These are phyloP conservation scores for Apiotrichum domesticum DNA, from an alignment of 1,284 basidiomycete species.

Conservation along the genomic window DNA sequence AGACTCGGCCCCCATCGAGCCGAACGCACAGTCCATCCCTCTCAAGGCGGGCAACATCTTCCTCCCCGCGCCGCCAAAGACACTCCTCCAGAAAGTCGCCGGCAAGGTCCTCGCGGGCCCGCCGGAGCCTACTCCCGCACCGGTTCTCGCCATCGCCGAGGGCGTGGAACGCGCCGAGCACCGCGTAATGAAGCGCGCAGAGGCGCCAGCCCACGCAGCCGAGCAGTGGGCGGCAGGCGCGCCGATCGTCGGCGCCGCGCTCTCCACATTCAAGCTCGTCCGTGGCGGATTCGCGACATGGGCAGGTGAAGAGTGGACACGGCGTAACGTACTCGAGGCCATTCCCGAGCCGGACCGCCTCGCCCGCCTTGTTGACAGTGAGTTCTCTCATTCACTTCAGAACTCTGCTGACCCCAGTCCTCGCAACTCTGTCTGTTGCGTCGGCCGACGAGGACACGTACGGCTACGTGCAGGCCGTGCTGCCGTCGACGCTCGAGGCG, in stretches of 20 bases:
- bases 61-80: constrained; percentile 25
- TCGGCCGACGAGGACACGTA: constrained; percentile 40
- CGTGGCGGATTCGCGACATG: constrained; percentile 16
- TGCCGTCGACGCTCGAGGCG: constrained; percentile 39
- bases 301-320: constrained; percentile 33
- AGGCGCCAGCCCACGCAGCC: constrained; percentile 6
- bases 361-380: constrained; percentile 35
- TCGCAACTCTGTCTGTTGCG: constrained; percentile 29
- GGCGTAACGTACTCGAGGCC: constrained; percentile 16
- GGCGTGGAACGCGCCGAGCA: constrained; percentile 12
- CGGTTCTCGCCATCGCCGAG: constrained; percentile 9
- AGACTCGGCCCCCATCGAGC: constrained; percentile 2
- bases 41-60: constrained; percentile 39
- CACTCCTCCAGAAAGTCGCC: constrained; percentile 17
- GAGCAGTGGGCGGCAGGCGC: constrained; percentile 11
- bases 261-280: constrained; percentile 2
- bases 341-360: constrained; percentile 27
- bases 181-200: constrained; percentile 7
- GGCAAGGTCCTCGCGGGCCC: constrained; percentile 32
- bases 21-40: constrained; percentile 27
- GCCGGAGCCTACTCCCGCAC: constrained; percentile 19
- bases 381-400: constrained; percentile 9
- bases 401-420: constrained; percentile 20
- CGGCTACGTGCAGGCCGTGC: constrained; percentile 38
- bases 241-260: constrained; percentile 11